Conservation (phyloP, 2,329 filamentous ascomycete genomes). For the Akanthomyces uredinophilus region DNA sequence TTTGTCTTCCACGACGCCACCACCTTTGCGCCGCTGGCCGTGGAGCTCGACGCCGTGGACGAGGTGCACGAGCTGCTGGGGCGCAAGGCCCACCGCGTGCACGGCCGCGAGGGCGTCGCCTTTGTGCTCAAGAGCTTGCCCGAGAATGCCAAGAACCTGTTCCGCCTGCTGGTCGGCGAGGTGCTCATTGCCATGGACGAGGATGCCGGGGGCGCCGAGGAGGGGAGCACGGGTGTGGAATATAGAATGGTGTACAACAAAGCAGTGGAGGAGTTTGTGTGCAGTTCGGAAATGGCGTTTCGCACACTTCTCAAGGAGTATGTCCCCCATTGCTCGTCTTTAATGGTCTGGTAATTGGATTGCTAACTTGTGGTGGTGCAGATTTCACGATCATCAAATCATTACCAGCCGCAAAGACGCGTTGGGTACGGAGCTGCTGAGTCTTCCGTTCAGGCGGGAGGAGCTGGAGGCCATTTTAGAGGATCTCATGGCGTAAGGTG, state of each 20-base stretch:
- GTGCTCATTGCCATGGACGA: conserved; percentile 67
- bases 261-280: conserved; percentile 94
- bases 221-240: conserved; percentile 65
- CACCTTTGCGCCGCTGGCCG: conserved; percentile 70
- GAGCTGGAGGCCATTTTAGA: conserved; percentile 87
- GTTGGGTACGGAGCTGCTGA: conserved; percentile 77
- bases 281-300: conserved; percentile 93
- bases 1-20: conserved; percentile 93
- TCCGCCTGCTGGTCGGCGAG: conserved; percentile 78
- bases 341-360: neutral
- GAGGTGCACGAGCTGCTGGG: conserved; percentile 85
- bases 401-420: conserved; percentile 83
- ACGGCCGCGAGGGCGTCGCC: conserved; percentile 84
- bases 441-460: conserved; percentile 78
- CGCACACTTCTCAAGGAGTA: conserved; percentile 89
- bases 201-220: conserved; percentile 45
- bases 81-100: conserved; percentile 70
- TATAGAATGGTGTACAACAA: conserved; percentile 92
- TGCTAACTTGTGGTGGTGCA: conserved; percentile 32
- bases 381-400: conserved; percentile 97
- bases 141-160: conserved; percentile 85
- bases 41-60: conserved; percentile 80
- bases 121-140: conserved; percentile 88
- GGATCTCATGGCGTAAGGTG: conserved; percentile 45
- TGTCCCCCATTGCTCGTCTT: conserved; percentile 24